Evolutionary conservation across 352 stramenopile species (phyloP).

Genomic region (Blastocystis sp.): DNA sequence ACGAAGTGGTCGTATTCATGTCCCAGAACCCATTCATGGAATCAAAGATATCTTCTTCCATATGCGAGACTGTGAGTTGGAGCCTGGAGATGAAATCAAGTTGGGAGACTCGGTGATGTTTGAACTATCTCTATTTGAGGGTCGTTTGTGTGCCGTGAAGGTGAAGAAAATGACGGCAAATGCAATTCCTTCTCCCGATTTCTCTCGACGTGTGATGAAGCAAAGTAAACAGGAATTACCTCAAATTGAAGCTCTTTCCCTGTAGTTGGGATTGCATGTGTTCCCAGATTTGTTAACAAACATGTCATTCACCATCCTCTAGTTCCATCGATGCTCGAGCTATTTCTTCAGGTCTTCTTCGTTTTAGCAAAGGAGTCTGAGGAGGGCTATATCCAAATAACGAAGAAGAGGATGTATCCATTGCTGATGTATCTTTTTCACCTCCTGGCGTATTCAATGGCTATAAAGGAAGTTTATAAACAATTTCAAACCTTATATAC

Average conservation of each 20-base stretch:
- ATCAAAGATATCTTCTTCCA: conserved; percentile 61
- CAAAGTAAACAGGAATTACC: conserved; percentile 26
- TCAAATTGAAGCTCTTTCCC: background rate
- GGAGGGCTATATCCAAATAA: conserved; percentile 29
- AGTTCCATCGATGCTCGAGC: background rate
- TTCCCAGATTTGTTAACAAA: conserved; percentile 19
- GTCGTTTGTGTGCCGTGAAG: conserved; percentile 43
- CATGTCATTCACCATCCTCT: background rate
- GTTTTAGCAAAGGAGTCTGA: conserved; percentile 15
- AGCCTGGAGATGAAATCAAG: conserved; percentile 36
- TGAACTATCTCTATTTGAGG: conserved; percentile 49
- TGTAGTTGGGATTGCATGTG: conserved; percentile 1
- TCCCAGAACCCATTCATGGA: conserved; percentile 47
- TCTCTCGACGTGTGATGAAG: conserved; percentile 55
- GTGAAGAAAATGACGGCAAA: conserved; percentile 61
- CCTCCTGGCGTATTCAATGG: conserved; percentile 37
- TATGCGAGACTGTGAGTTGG: conserved; percentile 47
- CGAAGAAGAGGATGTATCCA: conserved; percentile 49
- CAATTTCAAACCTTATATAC: conserved; percentile 24
- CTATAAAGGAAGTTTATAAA: background rate
- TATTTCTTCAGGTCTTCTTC: background rate
- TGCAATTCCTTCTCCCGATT: conserved; percentile 56
- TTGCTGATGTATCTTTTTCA: conserved; percentile 39
- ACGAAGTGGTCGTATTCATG: conserved; percentile 35
- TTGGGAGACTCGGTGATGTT: conserved; percentile 58